Conservation (phyloP, 345 rosid species). For the Eucalyptus tenuipes region DNA sequence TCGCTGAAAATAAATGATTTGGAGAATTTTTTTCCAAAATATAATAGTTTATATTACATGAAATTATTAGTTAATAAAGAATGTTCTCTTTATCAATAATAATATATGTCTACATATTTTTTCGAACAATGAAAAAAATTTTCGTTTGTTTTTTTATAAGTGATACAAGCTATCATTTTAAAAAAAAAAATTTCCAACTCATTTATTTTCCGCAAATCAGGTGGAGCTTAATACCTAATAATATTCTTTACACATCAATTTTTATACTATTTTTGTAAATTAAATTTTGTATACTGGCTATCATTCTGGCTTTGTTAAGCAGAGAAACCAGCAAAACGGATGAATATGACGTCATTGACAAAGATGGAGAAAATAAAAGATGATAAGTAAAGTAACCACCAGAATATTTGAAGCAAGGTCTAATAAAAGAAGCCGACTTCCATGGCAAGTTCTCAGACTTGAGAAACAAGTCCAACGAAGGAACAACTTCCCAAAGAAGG, state of each 20-base stretch:
- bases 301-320: neutral
- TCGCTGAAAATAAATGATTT: rapidly evolving
- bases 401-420: neutral
- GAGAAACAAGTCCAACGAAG: neutral
- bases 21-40: neutral
- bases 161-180: rapidly evolving
- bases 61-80: rapidly evolving
- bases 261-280: neutral
- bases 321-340: neutral
- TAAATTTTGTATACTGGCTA: neutral
- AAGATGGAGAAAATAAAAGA: neutral
- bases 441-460: neutral
- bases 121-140: rapidly evolving
- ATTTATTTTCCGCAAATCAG: rapidly evolving
- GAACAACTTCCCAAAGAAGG: neutral
- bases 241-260: neutral
- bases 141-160: rapidly evolving
- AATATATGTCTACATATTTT: neutral
- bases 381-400: neutral
- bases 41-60: neutral
- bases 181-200: rapidly evolving
- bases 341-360: neutral
- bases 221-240: too few species aligned
- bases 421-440: neutral
- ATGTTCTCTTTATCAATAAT: rapidly evolving